phyloP scores from a whole-genome alignment of 2,329 filamentous ascomycete species.

The Neopestalotiopsis clavispora region DNA sequence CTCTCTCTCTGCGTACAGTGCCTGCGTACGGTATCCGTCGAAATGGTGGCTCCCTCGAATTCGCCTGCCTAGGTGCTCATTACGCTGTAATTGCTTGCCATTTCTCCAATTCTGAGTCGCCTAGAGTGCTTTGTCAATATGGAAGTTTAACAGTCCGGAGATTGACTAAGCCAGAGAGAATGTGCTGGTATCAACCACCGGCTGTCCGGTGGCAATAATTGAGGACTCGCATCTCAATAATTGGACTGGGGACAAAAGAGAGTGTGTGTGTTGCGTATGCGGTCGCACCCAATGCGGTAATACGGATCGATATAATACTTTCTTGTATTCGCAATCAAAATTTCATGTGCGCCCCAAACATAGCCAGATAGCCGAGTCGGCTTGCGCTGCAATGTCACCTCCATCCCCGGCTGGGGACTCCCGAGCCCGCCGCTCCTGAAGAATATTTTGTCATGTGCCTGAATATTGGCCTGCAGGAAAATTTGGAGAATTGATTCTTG shows the following conservation, averaged over 20 bases:
- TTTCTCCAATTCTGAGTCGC: neutral
- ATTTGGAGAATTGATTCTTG: neutral
- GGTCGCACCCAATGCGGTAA: constrained; percentile 7
- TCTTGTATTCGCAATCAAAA: constrained; percentile 12
- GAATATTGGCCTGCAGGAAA: neutral
- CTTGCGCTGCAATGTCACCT: constrained; percentile 12
- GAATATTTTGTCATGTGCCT: constrained; percentile 1
- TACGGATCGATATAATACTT: constrained; percentile 13
- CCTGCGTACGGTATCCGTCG: neutral
- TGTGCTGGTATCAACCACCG: neutral
- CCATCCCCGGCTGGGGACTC: neutral
- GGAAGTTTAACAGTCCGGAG: neutral
- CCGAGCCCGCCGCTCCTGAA: constrained; percentile 8
- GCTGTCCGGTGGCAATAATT: neutral
- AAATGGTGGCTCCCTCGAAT: neutral
- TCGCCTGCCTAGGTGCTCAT: neutral
- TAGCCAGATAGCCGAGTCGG: constrained; percentile 16
- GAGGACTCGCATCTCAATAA: neutral
- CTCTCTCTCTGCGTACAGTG: too few relatives aligned
- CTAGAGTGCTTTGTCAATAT: neutral
- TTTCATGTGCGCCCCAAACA: constrained; percentile 13
- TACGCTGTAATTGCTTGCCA: neutral
- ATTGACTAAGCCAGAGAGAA: neutral
- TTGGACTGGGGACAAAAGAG: neutral
- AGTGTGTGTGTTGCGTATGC: constrained; percentile 3